Conservation (phyloP, 1,284 basidiomycete genomes). For the Coniferiporia sulphurascens region DNA sequence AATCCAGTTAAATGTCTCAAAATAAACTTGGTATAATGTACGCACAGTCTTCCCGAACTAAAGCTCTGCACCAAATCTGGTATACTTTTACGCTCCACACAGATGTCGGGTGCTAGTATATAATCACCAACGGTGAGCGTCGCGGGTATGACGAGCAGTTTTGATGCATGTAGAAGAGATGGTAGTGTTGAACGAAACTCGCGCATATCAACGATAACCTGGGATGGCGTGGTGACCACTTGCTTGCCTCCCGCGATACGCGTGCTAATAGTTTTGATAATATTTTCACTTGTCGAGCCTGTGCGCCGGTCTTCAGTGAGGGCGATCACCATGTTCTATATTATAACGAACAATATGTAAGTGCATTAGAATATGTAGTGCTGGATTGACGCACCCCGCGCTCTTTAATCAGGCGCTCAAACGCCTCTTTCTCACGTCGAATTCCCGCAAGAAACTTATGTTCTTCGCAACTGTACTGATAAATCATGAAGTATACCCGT, state of each 20-base stretch:
- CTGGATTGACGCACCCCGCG: slow-evolving; percentile 62
- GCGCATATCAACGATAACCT: slow-evolving; percentile 93
- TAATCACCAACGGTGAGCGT: slow-evolving; percentile 97
- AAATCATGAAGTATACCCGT: slow-evolving; percentile 95
- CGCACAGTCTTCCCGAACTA: slow-evolving; percentile 88
- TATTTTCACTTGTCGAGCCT: slow-evolving; percentile 46
- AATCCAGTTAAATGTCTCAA: background rate
- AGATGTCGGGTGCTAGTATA: slow-evolving; percentile 91
- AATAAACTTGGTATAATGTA: slow-evolving; percentile 18
- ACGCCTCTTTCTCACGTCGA: slow-evolving; percentile 90
- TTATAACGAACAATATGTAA: background rate
- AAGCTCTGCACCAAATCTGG: slow-evolving; percentile 90
- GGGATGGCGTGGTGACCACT: slow-evolving; percentile 61
- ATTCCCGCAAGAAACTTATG: slow-evolving; percentile 90
- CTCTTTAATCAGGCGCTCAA: slow-evolving; percentile 91
- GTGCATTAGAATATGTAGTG: background rate
- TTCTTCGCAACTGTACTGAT: slow-evolving; percentile 91
- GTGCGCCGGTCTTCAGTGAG: slow-evolving; percentile 64
- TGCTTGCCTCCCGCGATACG: slow-evolving; percentile 85
- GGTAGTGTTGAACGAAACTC: slow-evolving; percentile 95
- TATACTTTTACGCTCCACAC: slow-evolving; percentile 93
- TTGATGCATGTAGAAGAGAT: slow-evolving; percentile 82
- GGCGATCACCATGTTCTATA: slow-evolving; percentile 86
- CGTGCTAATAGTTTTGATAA: slow-evolving; percentile 84
- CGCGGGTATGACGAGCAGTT: slow-evolving; percentile 80